phyloP scores from a whole-genome alignment of 2,329 filamentous ascomycete species.

The Lachnellula willkommii region DNA sequence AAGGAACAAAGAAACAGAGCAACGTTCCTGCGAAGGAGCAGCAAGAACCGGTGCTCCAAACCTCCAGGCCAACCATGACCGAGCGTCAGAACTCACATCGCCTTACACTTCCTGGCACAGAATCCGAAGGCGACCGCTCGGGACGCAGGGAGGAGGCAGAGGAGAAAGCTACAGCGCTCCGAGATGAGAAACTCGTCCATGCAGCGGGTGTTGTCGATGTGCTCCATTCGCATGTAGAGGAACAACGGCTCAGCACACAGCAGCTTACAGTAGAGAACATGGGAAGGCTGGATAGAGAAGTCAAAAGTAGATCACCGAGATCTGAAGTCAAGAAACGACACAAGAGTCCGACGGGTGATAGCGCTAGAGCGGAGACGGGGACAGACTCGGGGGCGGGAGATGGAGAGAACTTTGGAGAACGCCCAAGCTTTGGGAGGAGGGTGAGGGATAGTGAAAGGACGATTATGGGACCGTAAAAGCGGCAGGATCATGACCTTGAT shows the following conservation, averaged over 20 bases:
- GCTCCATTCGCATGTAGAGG: background rate
- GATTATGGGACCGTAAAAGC: background rate
- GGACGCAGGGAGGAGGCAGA: conserved; percentile 45
- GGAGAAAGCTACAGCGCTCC: conserved; percentile 48
- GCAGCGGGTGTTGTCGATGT: conserved; percentile 30
- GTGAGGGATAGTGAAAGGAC: conserved; percentile 12
- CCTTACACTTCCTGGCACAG: conserved; percentile 24
- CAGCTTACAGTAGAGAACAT: conserved; percentile 51
- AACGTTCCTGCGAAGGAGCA: too few relatives aligned
- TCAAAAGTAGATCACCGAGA: background rate
- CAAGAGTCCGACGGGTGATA: conserved; percentile 2
- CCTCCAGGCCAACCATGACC: conserved; percentile 13
- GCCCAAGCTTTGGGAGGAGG: background rate
- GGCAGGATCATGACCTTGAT: background rate
- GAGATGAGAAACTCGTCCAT: conserved; percentile 49
- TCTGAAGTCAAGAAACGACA: conserved; percentile 1
- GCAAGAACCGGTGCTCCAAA: background rate
- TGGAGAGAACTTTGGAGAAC: background rate
- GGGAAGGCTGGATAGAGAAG: conserved; percentile 40
- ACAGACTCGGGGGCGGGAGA: background rate
- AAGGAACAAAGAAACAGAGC: conserved; percentile 1
- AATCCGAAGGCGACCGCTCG: conserved; percentile 40
- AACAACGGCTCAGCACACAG: conserved; percentile 30
- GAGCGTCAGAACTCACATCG: conserved; percentile 21
- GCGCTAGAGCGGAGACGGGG: background rate